Base-by-base conservation (phyloP, 169 alveolate genomes). In the Cryptosporidium ryanae region DNA sequence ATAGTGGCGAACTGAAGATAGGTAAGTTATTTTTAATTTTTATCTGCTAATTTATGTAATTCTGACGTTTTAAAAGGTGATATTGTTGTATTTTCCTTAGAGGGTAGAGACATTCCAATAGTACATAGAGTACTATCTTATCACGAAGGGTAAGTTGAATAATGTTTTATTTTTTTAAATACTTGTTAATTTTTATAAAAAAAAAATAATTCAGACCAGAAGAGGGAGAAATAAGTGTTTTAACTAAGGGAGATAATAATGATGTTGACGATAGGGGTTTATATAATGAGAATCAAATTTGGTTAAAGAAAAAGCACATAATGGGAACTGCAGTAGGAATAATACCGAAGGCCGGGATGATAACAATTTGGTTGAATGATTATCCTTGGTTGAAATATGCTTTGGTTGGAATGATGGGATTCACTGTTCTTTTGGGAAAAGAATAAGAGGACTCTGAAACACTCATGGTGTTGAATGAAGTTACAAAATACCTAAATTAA, bases 201-300 rank as follows among this genome's bases (percentile, higher is more conserved):
- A 49, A 15, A 34, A 38, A 61, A 23, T 81, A 43, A 57, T 49
- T 49, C 52, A 68, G 82, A 31, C 66, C 83, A 43, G 91, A 91
- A 32, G 90, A 92, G 21, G 97, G 95, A 12, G 95, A 93, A 17
- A 76, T 84, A 32, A 82, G 90, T 23, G 90, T 96, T 32, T 87
- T 97, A 82, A 97, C 99, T 2, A 97, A 97, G 92, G 99, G 99
- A 29, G 99, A 97, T 91, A 97, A 96, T 90, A 97, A 97, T 90
- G 87, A 90, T 54, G 97, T 94, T 44, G 97, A 97, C 89, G 99
- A 97, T 84, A 91, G 99, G 92, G 98, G 97, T 6, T 91, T 97
- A 38, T 97, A 96, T 84, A 92, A 93, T 49, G 90, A 70, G 82
- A 94, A 96, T 59, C 92, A 93, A 57, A 55, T 94, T 44, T 96